These are phyloP conservation scores for Candida maris DNA, from an alignment of 805 yeast genomes.

Conservation along the genomic window DNA sequence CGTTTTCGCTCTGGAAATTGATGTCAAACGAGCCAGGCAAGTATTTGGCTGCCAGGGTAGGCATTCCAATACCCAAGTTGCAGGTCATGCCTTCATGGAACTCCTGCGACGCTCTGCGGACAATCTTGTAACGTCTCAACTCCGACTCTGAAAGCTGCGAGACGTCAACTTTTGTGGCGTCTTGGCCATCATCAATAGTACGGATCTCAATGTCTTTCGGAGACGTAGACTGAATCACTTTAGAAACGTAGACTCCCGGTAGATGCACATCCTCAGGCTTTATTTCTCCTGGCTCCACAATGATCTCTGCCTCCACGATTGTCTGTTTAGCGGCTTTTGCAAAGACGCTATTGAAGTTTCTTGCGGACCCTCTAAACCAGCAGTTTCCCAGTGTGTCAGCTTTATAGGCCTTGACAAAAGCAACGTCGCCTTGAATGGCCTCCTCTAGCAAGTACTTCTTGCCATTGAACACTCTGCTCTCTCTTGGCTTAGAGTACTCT, in stretches of 20 bases:
- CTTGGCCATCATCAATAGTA: constrained; percentile 21
- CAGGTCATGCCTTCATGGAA: constrained; percentile 41
- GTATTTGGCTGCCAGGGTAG: constrained; percentile 44
- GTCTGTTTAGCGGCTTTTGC: constrained; percentile 44
- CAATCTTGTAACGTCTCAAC: constrained; percentile 33
- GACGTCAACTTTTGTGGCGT: constrained; percentile 3
- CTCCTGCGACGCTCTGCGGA: constrained; percentile 44
- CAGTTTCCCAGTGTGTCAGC: constrained; percentile 49
- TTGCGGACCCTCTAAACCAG: constrained; percentile 43
- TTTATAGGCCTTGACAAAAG: constrained; percentile 44
- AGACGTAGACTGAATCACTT: constrained; percentile 38
- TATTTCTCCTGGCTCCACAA: constrained; percentile 44
- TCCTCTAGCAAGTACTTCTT: constrained; percentile 40
- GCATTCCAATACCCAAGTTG: constrained; percentile 50
- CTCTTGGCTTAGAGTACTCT: constrained; percentile 37
- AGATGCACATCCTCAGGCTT: constrained; percentile 44
- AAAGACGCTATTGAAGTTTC: constrained; percentile 43
- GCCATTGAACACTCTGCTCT: constrained; percentile 41
- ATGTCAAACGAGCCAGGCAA: constrained; percentile 36
- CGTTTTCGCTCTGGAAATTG: constrained; percentile 46
- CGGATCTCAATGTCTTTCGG: constrained; percentile 42
- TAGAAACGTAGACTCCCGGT: constrained; percentile 42
- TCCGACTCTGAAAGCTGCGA: constrained; percentile 5
- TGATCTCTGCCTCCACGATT: constrained; percentile 50
- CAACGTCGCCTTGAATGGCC: constrained; percentile 45